phyloP scores from a whole-genome alignment of 306 rosid genomes.

The Begonia peltatifolia region DNA sequence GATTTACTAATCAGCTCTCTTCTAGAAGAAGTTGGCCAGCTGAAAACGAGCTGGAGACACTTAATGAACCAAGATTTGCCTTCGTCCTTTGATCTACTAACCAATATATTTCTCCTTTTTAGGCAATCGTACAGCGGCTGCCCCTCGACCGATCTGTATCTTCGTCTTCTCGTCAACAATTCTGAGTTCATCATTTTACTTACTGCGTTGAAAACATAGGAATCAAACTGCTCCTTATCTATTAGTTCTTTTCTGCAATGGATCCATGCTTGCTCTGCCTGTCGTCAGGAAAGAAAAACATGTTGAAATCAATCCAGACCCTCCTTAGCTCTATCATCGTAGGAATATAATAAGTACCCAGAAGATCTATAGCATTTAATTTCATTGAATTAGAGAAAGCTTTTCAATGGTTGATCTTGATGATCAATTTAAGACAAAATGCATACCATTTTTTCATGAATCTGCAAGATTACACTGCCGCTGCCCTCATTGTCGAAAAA shows the following conservation, averaged over 20 bases:
- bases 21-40: conserved; percentile 14
- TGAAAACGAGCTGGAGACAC: conserved; percentile 11
- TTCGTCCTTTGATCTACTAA: background rate
- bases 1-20: conserved; percentile 33
- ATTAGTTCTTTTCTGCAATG: conserved; percentile 44
- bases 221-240: conserved; percentile 24
- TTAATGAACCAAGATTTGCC: conserved; percentile 14
- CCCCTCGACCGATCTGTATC: background rate
- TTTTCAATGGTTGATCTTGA: no score
- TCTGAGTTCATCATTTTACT: conserved; percentile 10
- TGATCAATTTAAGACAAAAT: no score
- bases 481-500: conserved; percentile 10
- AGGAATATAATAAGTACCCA: no score
- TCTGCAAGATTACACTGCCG: conserved; percentile 1
- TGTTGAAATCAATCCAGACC: no score
- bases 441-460: conserved; percentile 33
- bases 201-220: conserved; percentile 14
- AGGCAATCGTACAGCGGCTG: conserved; percentile 31
- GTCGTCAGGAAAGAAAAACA: conserved; percentile 7
- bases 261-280: conserved; percentile 36
- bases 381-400: no score
- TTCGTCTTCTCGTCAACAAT: background rate
- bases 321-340: no score
- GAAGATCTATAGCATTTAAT: no score
- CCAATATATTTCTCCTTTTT: conserved; percentile 16